Conservation (phyloP, 805 yeast genomes). For the Schwanniomyces yamadae region DNA sequence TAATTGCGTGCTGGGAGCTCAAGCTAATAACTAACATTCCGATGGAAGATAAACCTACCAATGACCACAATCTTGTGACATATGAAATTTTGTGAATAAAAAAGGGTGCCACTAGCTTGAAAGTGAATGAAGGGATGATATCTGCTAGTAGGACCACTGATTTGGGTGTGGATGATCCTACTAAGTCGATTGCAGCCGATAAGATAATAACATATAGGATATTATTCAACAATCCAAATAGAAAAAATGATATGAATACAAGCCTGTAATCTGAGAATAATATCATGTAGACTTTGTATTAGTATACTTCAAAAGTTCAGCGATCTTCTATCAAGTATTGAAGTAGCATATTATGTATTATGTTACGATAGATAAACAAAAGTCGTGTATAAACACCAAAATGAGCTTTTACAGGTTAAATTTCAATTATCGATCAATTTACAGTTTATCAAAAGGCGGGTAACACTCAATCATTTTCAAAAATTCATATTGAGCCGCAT, state of each 20-base stretch:
- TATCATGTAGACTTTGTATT: too few relatives aligned
- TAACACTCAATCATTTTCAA: too few relatives aligned
- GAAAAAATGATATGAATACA: conserved; percentile 61
- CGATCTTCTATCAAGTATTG: too few relatives aligned
- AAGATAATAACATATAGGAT: conserved; percentile 87
- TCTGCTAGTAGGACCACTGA: conserved; percentile 84
- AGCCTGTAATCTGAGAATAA: conserved; percentile 1
- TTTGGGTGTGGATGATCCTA: conserved; percentile 80
- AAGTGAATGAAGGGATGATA: conserved; percentile 73
- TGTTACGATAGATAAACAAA: too few relatives aligned
- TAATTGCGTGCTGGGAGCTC: conserved; percentile 26
- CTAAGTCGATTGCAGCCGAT: conserved; percentile 89
- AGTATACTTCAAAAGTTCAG: too few relatives aligned
- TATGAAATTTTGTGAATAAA: conserved; percentile 69
- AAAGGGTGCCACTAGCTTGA: conserved; percentile 77
- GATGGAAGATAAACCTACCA: conserved; percentile 57
- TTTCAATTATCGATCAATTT: too few relatives aligned
- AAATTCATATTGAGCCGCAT: too few relatives aligned
- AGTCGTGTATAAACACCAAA: too few relatives aligned
- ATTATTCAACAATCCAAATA: conserved; percentile 85
- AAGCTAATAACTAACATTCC: conserved; percentile 77
- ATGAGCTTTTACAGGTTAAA: too few relatives aligned
- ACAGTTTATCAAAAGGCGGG: too few relatives aligned
- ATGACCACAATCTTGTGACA: conserved; percentile 45
- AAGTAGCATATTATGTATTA: too few relatives aligned